A percentile compares a stretch with the other conserved stretches of the same genome.
Conservation (phyloP, 176 grass and related monocot species). For the Rhipidocladum racemiflorum region DNA sequence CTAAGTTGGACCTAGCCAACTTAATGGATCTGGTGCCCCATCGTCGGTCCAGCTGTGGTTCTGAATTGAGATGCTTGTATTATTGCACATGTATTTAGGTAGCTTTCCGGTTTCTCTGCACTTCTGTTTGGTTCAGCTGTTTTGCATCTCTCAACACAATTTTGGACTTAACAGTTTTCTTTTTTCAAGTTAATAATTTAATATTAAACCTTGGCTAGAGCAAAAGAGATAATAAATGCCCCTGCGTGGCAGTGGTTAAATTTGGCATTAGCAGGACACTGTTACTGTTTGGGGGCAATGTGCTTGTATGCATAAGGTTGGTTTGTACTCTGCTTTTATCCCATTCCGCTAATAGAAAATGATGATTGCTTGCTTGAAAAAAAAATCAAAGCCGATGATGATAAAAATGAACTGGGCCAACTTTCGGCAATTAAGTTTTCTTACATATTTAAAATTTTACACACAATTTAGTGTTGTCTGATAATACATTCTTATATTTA, state of each 20-base stretch:
- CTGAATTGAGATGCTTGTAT: not conserved
- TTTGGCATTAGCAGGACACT: not conserved
- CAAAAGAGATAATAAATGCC: not conserved
- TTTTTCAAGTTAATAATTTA: not conserved
- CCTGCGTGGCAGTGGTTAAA: not conserved
- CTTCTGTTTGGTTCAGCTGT: not conserved
- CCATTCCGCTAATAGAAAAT: not conserved
- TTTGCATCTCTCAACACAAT: not conserved
- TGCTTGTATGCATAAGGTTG: not conserved
- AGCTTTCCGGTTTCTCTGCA: not conserved
- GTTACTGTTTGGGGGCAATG: not conserved
- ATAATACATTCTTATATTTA: slow-evolving; percentile 7
- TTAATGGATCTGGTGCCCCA: not conserved
- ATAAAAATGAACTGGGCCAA: not conserved
- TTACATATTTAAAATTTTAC: not conserved
- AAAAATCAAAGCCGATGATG: not conserved
- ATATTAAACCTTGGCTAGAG: not conserved
- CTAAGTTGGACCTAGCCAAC: not conserved
- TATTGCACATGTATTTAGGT: not conserved
- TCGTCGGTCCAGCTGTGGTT: not conserved
- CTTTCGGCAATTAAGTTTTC: not conserved
- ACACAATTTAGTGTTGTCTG: not conserved
- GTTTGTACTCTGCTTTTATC: not conserved
- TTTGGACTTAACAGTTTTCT: not conserved
- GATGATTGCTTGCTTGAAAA: not conserved